These are phyloP conservation scores for Rozella allomycis DNA, from an alignment of 371 early-diverging fungal species.

Conservation along the genomic window DNA sequence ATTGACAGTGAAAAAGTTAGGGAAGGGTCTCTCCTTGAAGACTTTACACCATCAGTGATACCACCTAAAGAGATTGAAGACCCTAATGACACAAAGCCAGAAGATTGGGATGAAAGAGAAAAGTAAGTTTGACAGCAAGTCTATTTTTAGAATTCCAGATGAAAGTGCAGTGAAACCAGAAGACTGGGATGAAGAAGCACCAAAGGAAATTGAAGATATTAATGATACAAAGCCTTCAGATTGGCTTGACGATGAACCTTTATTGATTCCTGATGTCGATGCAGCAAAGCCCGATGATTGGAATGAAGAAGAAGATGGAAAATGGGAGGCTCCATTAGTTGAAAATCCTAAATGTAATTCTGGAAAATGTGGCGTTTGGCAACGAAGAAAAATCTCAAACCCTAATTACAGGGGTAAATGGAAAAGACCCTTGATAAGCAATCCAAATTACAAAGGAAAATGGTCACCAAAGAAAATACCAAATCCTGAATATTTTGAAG, in stretches of 20 bases:
- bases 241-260: slow-evolving; percentile 41
- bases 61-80: slow-evolving; percentile 70
- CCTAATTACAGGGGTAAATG: slow-evolving; percentile 64
- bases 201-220: slow-evolving; percentile 33
- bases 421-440: slow-evolving; percentile 55
- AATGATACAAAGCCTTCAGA: slow-evolving; percentile 29
- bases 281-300: slow-evolving; percentile 79
- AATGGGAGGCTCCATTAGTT: slow-evolving; percentile 38
- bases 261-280: slow-evolving; percentile 47
- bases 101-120: slow-evolving; percentile 77
- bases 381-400: slow-evolving; percentile 60
- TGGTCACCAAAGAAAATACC: slow-evolving; percentile 75
- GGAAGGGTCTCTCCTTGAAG: slow-evolving; percentile 48
- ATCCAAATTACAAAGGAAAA: slow-evolving; percentile 83
- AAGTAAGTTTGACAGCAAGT: slow-evolving; percentile 6
- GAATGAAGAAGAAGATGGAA: slow-evolving; percentile 55
- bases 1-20: slow-evolving; percentile 50
- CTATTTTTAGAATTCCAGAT: slow-evolving; percentile 40
- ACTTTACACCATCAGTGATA: slow-evolving; percentile 78
- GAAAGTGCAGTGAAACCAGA: slow-evolving; percentile 65
- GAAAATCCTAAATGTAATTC: slow-evolving; percentile 57
- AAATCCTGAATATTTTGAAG: slow-evolving; percentile 79
- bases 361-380: slow-evolving; percentile 80
- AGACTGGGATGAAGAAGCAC: slow-evolving; percentile 61
- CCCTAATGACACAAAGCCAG: slow-evolving; percentile 70